A percentile compares a stretch with the other conserved stretches of the same genome.
Conservation (phyloP, 371 early-diverging fungal species). For the Mucor irregularis region DNA sequence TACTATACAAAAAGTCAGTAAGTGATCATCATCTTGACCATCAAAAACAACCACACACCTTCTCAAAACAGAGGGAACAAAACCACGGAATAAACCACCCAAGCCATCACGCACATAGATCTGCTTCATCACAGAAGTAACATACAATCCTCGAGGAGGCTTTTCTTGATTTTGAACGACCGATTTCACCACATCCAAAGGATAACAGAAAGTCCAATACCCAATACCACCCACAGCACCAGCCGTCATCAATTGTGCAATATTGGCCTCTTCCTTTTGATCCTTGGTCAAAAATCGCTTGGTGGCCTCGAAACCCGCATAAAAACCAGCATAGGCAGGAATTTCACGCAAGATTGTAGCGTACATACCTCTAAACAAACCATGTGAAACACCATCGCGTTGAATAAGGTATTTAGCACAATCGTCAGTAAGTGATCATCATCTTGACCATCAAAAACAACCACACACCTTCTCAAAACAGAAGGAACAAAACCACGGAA, state of each 20-base stretch:
- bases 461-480: slow-evolving; percentile 40
- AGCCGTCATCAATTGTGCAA: slow-evolving; percentile 68
- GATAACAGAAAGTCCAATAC: slow-evolving; percentile 84
- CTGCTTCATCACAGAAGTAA: slow-evolving; percentile 47
- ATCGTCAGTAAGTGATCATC: too few relatives aligned
- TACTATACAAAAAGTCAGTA: too few relatives aligned
- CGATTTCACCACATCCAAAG: slow-evolving; percentile 84
- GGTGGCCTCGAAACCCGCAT: slow-evolving; percentile 75
- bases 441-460: too few relatives aligned
- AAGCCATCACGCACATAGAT: slow-evolving; percentile 59
- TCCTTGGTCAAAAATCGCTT: slow-evolving; percentile 59
- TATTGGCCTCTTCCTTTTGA: slow-evolving; percentile 50
- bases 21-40: too few relatives aligned
- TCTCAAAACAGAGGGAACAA: slow-evolving; percentile 56
- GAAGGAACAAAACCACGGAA: slow-evolving; percentile 69
- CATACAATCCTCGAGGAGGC: slow-evolving; percentile 67
- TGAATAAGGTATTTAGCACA: slow-evolving; percentile 63
- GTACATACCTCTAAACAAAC: slow-evolving; percentile 80
- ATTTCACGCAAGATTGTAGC: slow-evolving; percentile 77
- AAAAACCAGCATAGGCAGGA: slow-evolving; percentile 85
- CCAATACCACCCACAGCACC: slow-evolving; percentile 78
- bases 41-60: too few relatives aligned
- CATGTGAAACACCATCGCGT: slow-evolving; percentile 66
- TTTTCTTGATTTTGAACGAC: slow-evolving; percentile 63
- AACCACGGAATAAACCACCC: slow-evolving; percentile 63